Conservation (phyloP, 2,329 filamentous ascomycete species). For the Fusarium marasasianum region DNA sequence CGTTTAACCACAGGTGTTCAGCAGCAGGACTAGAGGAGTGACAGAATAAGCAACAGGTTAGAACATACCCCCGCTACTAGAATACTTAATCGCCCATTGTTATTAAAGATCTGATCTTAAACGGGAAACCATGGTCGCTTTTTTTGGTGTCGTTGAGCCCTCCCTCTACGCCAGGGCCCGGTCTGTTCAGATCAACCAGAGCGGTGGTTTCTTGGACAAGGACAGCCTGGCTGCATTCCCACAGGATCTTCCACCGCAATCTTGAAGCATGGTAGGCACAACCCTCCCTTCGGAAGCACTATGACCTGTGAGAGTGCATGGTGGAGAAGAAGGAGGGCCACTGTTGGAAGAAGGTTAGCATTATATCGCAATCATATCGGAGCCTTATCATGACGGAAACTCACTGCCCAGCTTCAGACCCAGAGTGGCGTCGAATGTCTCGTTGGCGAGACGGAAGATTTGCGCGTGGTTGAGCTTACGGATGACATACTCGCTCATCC, state of each 20-base stretch:
- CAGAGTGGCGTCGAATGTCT: neutral
- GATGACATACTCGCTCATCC: neutral
- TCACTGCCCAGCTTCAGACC: neutral
- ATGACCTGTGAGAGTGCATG: neutral
- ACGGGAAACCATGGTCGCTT: too few species aligned
- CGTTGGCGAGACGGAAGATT: neutral
- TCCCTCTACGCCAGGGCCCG: too few species aligned
- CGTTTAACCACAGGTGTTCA: neutral
- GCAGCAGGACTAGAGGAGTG: neutral
- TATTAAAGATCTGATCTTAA: neutral
- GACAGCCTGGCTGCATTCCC: neutral
- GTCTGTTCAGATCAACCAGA: neutral
- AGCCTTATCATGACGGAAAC: neutral
- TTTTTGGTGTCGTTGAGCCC: neutral
- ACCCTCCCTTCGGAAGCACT: neutral
- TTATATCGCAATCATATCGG: neutral
- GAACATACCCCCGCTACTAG: neutral
- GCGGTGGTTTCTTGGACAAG: neutral
- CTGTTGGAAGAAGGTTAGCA: neutral
- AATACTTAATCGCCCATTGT: neutral
- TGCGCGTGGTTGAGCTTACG: neutral
- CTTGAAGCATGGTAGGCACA: neutral
- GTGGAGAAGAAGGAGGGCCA: neutral
- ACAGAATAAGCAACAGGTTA: neutral
- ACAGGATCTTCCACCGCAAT: neutral